phyloP scores from a whole-genome alignment of 116 monocot genomes.

The Iris pallida region DNA sequence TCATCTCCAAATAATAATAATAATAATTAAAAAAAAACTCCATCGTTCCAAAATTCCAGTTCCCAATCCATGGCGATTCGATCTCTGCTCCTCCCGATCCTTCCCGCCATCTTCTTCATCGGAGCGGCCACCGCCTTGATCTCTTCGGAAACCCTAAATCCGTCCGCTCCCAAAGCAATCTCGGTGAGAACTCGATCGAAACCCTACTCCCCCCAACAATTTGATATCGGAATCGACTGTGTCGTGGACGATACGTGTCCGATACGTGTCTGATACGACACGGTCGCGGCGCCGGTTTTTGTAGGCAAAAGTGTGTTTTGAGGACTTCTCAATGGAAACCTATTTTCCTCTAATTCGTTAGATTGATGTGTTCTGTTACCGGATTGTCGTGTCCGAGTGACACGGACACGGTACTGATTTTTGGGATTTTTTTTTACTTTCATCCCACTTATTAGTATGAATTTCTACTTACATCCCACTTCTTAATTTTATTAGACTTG shows the following conservation, averaged over 20 bases:
- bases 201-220: background rate
- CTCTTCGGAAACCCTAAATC: constrained; percentile 30
- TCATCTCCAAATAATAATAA: background rate
- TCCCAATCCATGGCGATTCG: constrained; percentile 36
- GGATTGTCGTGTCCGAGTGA: background rate
- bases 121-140: constrained; percentile 22
- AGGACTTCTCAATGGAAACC: too few relatives aligned
- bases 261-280: too few relatives aligned
- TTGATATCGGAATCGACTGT: background rate
- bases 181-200: constrained; percentile 35
- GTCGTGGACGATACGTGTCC: too few relatives aligned
- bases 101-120: constrained; percentile 20
- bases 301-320: too few relatives aligned
- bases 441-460: too few relatives aligned
- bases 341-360: too few relatives aligned
- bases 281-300: too few relatives aligned
- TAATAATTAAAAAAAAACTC: background rate
- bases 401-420: background rate
- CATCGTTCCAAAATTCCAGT: background rate
- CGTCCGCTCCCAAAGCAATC: constrained; percentile 60
- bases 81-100: constrained; percentile 20
- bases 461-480: too few relatives aligned
- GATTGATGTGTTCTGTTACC: too few relatives aligned
- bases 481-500: too few relatives aligned
- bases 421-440: too few relatives aligned